phyloP scores from a whole-genome alignment of 306 rosid species.

The Sophora flavescens region DNA sequence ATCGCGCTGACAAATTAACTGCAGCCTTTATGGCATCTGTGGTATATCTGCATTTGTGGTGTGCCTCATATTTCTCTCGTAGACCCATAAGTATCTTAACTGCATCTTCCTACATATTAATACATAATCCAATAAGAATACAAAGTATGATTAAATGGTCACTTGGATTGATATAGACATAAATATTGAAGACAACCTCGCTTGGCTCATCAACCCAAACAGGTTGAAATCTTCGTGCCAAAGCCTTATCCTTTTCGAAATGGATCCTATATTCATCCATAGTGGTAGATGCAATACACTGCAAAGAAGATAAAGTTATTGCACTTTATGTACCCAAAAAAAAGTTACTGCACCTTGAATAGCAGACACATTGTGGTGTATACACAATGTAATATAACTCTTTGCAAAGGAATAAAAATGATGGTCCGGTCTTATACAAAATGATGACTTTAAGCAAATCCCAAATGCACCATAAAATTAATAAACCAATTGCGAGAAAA shows the following conservation, averaged over 20 bases:
- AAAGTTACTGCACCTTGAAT: constrained; percentile 32
- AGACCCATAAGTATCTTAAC: constrained; percentile 73
- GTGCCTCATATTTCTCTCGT: constrained; percentile 74
- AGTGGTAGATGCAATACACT: constrained; percentile 96
- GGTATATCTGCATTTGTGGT: constrained; percentile 82
- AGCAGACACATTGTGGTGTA: constrained; percentile 8
- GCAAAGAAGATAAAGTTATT: constrained; percentile 47
- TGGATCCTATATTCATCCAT: constrained; percentile 81
- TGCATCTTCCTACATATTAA: constrained; percentile 65
- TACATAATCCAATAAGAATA: constrained; percentile 40
- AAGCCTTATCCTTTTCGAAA: constrained; percentile 88
- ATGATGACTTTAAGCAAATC: constrained; percentile 15
- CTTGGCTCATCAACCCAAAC: constrained; percentile 86
- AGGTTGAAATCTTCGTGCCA: constrained; percentile 92
- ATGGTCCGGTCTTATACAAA: constrained; percentile 22
- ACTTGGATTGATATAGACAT: constrained; percentile 29
- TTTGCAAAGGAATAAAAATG: neutral
- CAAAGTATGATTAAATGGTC: constrained; percentile 19
- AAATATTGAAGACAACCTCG: constrained; percentile 63
- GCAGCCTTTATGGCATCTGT: constrained; percentile 78
- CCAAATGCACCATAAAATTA: constrained; percentile 28
- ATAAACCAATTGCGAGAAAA: constrained; percentile 26
- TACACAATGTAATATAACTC: neutral
- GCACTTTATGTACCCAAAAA: neutral
- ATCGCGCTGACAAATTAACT: constrained; percentile 74